Base-by-base conservation (phyloP, 2,329 filamentous ascomycete species). In the Alternaria metachromatica region DNA sequence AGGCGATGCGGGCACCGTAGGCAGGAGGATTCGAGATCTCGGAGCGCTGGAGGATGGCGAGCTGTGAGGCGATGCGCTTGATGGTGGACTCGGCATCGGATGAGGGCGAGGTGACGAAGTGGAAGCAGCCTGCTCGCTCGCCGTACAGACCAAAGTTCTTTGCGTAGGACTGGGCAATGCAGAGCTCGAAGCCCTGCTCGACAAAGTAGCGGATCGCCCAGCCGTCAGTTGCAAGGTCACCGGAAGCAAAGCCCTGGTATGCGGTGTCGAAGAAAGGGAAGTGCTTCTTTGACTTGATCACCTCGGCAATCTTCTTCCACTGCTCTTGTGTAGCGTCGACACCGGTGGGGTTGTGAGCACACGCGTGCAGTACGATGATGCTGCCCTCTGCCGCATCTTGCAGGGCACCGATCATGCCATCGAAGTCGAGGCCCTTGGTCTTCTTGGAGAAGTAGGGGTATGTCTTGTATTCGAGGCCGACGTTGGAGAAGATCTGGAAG, bases 231-330 rank as follows among this genome's bases (percentile, higher is more conserved):
- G 87, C 86, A 20, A 98, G 88, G 79, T 96, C 90, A 63, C 96
- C 96, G 1, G 96, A 97, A 4, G 96, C 96, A 80, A 99, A 99
- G 61, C 96, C 95, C 83, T 98, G 96, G 85, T 99, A 99, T 60
- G 96, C 96, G 69, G 89, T 93, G 85, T 99, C 96, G 83, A 99
- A 98, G 88, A 99, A 98, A 75, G 96, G 95, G 84, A 99, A 97
- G 82, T 96, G 95, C 68, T 88, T 88, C 83, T 91, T 93, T 75
- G 88, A 81, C 74, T 87, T 88, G 81, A 98, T 89, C 48, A 97
- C 81, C 46, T 86, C 81, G 56, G 95, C 94, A 66, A 99, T 89
- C 83, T 96, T 88, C 81, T 91, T 93, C 96, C 96, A 99, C 84
- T 99, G 96, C 58, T 95, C 93, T 71, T 91, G 86, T 20, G 94